Percentiles rank a stretch among this genome's conserved stretches.
These are phyloP conservation scores for Fraxinus floribunda DNA, from an alignment of 305 asterid genomes.

Conservation along the genomic window DNA sequence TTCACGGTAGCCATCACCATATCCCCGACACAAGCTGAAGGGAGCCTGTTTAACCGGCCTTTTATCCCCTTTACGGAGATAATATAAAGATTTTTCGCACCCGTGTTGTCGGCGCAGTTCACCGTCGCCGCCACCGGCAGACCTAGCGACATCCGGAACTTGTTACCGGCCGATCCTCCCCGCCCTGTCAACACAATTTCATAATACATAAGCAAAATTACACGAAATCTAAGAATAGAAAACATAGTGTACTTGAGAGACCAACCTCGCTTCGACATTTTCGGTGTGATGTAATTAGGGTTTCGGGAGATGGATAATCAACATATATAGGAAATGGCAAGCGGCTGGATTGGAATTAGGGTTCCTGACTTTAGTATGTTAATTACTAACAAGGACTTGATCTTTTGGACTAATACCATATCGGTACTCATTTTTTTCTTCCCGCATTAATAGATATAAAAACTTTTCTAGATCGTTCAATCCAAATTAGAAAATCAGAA, in stretches of 20 bases:
- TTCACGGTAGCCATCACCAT: slow-evolving; percentile 70
- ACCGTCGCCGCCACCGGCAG: slow-evolving; percentile 67
- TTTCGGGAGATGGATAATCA: neutral
- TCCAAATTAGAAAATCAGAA: neutral
- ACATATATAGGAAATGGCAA: neutral
- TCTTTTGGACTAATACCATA: neutral
- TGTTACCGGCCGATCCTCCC: slow-evolving; percentile 59
- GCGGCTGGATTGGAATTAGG: neutral
- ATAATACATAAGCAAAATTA: neutral
- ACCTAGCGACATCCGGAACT: slow-evolving; percentile 56
- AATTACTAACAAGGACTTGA: neutral
- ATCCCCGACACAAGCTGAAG: slow-evolving; percentile 63
- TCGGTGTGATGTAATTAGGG: neutral
- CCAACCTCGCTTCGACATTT: slow-evolving; percentile 51
- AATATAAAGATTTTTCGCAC: slow-evolving; percentile 49
- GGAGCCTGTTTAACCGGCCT: slow-evolving; percentile 52
- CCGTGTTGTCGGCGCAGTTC: slow-evolving; percentile 54
- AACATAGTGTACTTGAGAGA: neutral
- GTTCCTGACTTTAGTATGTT: neutral
- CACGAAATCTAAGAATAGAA: neutral
- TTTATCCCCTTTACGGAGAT: slow-evolving; percentile 54
- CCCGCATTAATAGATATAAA: neutral
- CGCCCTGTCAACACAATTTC: slow-evolving; percentile 36
- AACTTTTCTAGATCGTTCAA: neutral
- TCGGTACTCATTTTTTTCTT: neutral